Percentiles rank a stretch among this genome's conserved stretches.
phyloP scores from a whole-genome alignment of 192 early-diverging fungal genomes.

The Podila epigama region DNA sequence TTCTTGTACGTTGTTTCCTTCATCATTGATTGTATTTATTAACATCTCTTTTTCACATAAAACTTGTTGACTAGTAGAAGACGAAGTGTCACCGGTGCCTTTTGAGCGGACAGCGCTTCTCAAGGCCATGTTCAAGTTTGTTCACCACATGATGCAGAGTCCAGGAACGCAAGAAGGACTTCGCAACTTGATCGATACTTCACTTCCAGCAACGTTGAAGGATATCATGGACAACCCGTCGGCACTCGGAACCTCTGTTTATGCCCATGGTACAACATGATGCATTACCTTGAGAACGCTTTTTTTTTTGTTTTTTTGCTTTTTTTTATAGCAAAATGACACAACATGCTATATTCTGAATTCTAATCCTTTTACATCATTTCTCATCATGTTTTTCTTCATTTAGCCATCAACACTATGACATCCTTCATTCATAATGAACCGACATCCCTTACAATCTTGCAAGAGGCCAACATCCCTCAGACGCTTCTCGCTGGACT shows the following conservation, averaged over 20 bases:
- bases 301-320: constrained; percentile 74
- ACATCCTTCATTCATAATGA: constrained; percentile 98
- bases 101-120: constrained; percentile 79
- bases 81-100: constrained; percentile 54
- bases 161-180: constrained; percentile 88
- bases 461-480: constrained; percentile 92
- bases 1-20: not conserved
- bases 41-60: not conserved
- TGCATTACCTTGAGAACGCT: not conserved
- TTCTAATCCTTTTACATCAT: not conserved
- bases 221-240: constrained; percentile 75
- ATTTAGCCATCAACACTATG: constrained; percentile 88
- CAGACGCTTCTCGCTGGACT: constrained; percentile 79
- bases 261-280: constrained; percentile 70
- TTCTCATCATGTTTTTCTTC: constrained; percentile 50
- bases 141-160: constrained; percentile 95
- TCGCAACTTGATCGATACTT: constrained; percentile 93
- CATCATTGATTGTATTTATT: not conserved
- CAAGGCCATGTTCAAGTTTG: constrained; percentile 90
- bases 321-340: constrained; percentile 48
- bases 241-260: constrained; percentile 83
- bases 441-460: constrained; percentile 90
- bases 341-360: too few relatives aligned
- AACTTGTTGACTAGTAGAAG: constrained; percentile 46
- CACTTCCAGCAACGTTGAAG: constrained; percentile 78